Conservation (phyloP, 257 asterid genomes). For the Ajuga chamaepitys region DNA sequence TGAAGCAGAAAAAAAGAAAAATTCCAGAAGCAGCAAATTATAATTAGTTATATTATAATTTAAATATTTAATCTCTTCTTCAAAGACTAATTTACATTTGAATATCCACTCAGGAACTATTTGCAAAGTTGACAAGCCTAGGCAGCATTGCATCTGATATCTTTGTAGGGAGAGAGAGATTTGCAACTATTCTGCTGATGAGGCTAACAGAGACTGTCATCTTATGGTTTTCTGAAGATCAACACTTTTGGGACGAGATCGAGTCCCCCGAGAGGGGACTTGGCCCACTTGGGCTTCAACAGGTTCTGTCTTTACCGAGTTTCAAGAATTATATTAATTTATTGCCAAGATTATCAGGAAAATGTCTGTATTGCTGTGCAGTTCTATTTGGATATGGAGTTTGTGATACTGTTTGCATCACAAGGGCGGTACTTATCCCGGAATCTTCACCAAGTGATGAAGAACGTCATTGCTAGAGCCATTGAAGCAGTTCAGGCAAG, state of each 20-base stretch:
- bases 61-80: no score
- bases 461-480: conserved; percentile 76
- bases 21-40: no score
- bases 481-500: conserved; percentile 82
- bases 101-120: conserved; percentile 46
- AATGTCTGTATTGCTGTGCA: conserved; percentile 20
- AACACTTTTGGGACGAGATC: conserved; percentile 86
- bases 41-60: no score
- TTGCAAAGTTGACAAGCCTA: conserved; percentile 51
- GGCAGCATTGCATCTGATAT: conserved; percentile 65
- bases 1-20: no score
- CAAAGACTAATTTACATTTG: neutral
- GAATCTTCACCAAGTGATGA: conserved; percentile 84
- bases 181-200: conserved; percentile 76
- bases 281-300: conserved; percentile 90
- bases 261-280: conserved; percentile 55
- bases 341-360: neutral
- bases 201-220: conserved; percentile 91
- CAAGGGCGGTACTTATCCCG: conserved; percentile 90
- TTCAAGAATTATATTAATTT: neutral
- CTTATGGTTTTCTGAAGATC: conserved; percentile 93
- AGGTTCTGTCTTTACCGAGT: conserved; percentile 34
- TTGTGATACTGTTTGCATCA: conserved; percentile 84
- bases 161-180: conserved; percentile 83
- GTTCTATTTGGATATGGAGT: conserved; percentile 98